phyloP scores from a whole-genome alignment of 441 rosid species.

The Hura crepitans region DNA sequence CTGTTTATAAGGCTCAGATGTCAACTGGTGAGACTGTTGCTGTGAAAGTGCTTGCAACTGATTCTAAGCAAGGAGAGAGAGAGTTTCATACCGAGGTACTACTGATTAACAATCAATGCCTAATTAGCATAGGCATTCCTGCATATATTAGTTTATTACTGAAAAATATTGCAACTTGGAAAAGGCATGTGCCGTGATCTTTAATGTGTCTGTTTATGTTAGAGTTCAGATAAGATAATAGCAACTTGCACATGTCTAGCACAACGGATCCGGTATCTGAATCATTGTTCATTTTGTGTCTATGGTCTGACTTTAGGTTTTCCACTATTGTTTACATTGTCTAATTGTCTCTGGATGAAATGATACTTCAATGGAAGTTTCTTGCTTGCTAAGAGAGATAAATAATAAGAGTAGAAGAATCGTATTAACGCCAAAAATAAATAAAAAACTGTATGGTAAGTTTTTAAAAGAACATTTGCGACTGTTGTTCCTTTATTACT shows the following conservation, averaged over 20 bases:
- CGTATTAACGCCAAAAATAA: background rate
- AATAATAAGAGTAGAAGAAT: background rate
- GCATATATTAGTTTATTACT: background rate
- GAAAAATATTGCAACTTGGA: conserved; percentile 6
- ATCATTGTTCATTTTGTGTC: background rate
- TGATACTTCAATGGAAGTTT: background rate
- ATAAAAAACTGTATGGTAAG: too few species aligned
- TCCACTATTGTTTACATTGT: background rate
- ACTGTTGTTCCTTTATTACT: background rate
- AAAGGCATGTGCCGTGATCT: conserved; percentile 1
- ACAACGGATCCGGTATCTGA: conserved; percentile 11
- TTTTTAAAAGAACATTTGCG: too few species aligned
- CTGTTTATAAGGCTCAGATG: conserved; percentile 95
- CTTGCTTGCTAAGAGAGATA: background rate
- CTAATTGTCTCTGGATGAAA: background rate
- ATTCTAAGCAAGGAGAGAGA: conserved; percentile 96
- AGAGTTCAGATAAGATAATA: background rate
- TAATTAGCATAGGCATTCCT: conserved; percentile 1
- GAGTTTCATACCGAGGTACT: conserved; percentile 95
- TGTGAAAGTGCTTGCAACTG: conserved; percentile 88
- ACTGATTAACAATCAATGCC: conserved; percentile 13
- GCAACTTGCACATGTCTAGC: conserved; percentile 13
- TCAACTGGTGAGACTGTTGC: conserved; percentile 87
- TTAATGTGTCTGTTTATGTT: background rate
- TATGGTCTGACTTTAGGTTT: background rate